Evolutionary conservation across 2,329 filamentous ascomycete species (phyloP).

Genomic region (Paramyrothecium roridum): DNA sequence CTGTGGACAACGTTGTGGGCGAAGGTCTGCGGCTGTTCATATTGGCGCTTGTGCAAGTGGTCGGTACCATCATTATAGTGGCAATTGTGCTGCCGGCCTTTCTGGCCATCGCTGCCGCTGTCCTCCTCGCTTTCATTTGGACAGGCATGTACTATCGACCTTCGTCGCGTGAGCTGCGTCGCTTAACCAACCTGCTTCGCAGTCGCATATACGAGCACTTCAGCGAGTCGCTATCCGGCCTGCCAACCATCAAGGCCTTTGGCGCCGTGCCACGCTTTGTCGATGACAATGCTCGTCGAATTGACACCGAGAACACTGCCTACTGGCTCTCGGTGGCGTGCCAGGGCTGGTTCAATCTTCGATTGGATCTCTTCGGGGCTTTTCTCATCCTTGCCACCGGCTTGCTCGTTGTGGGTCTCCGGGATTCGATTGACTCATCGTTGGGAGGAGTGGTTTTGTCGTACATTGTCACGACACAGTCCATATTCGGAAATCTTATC

Average conservation of each 20-base stretch:
- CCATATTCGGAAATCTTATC: constrained; percentile 41
- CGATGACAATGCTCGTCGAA: constrained; percentile 73
- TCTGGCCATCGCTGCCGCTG: constrained; percentile 74
- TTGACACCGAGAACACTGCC: constrained; percentile 74
- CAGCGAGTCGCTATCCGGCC: constrained; percentile 81
- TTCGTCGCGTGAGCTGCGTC: constrained; percentile 83
- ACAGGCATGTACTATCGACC: constrained; percentile 75
- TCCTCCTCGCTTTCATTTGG: constrained; percentile 56
- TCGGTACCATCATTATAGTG: constrained; percentile 67
- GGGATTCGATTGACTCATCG: no score
- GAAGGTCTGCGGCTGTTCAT: constrained; percentile 49
- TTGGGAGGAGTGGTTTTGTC: no score
- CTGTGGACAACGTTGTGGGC: constrained; percentile 79
- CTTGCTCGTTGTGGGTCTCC: no score
- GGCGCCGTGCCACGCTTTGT: constrained; percentile 84
- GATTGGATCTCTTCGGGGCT: constrained; percentile 60
- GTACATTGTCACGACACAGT: no score
- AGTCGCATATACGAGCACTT: constrained; percentile 91
- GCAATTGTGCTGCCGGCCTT: constrained; percentile 80
- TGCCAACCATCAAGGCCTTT: constrained; percentile 88
- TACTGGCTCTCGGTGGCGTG: constrained; percentile 68
- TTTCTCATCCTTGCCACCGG: constrained; percentile 56
- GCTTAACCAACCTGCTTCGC: constrained; percentile 79
- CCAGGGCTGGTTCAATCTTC: constrained; percentile 63
- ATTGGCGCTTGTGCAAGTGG: constrained; percentile 72